A percentile compares a stretch with the other conserved stretches of the same genome.
These are phyloP conservation scores for Austroboletus novae-zelandiae DNA, from an alignment of 1,284 basidiomycete species.

Conservation along the genomic window DNA sequence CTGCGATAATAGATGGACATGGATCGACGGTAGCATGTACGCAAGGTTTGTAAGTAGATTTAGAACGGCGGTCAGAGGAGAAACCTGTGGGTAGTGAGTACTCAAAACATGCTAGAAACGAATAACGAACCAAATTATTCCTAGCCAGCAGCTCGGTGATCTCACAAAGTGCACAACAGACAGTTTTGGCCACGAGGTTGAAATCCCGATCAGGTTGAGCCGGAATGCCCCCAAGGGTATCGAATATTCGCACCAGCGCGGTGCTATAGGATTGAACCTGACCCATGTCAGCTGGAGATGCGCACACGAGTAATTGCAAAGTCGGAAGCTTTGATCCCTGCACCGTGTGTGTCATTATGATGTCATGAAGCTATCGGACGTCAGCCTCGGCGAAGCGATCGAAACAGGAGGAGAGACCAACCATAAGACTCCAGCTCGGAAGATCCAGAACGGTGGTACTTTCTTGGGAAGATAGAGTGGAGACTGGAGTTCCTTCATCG, in stretches of 20 bases:
- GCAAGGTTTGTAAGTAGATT: conserved; percentile 48
- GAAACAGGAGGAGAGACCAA: conserved; percentile 28
- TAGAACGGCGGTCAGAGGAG: conserved; percentile 48
- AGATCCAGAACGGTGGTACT: conserved; percentile 35
- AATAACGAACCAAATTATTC: conserved; percentile 41
- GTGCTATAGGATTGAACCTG: conserved; percentile 38
- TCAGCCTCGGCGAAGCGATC: conserved; percentile 3
- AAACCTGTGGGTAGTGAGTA: conserved; percentile 36
- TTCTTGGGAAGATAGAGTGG: conserved; percentile 22
- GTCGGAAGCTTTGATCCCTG: conserved; percentile 41
- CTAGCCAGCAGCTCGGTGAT: conserved; percentile 37
- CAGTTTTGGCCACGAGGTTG: conserved; percentile 22
- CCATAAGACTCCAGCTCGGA: conserved; percentile 56
- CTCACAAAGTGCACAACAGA: conserved; percentile 39
- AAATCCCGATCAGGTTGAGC: conserved; percentile 36
- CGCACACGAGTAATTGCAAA: conserved; percentile 54
- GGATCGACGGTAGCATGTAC: conserved; percentile 50
- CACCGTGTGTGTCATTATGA: conserved; percentile 55
- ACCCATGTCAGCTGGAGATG: conserved; percentile 29
- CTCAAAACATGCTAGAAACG: conserved; percentile 2
- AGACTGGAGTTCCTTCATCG: conserved; percentile 12
- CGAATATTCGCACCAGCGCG: conserved; percentile 45
- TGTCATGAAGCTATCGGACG: conserved; percentile 48
- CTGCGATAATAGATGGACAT: conserved; percentile 37
- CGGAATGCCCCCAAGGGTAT: conserved; percentile 44